Base-by-base conservation (phyloP, 306 rosid genomes). In the Pachyrhizus erosus region DNA sequence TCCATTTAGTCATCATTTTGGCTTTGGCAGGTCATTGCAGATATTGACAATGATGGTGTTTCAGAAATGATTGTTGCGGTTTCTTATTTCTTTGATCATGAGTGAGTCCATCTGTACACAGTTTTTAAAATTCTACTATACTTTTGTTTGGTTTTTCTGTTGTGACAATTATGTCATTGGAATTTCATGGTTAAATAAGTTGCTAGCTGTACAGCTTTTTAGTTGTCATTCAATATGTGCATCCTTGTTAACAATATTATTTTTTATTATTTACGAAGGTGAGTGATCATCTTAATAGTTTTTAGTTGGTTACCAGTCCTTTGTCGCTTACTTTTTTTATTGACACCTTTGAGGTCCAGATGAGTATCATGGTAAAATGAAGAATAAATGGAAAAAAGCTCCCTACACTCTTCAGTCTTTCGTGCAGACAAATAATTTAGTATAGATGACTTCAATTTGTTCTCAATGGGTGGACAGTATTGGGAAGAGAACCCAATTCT, bases 1-100 rank as follows among this genome's bases (percentile, higher is more conserved):
- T 68, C 24, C 37, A 46, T 76, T 42, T 73, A 24, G 26, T 73
- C 8, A 13, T 26, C 87, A 60, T 80, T 34, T 82, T 66, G 45
- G 37, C 60, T 83, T 84, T 83, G 12, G 84, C 86, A 96, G 99
- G 97, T 96, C 82, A 93, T 96, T 91, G 96, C 98, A 17, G 99
- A 93, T 83, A 93, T 96, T 68, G 99, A 96, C 87, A 96, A 92
- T 48, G 98, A 96, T 84, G 99, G 99, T 54, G 89, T 93, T 83
- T 87, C 91, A 29, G 99, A 96, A 87, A 93, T 96, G 99, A 73
- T 96, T 87, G 84, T 93, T 85, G 98, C 97, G 15, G 99, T 91
- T 84, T 93, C 99, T 65, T 92, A 96, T 87, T 96, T 96, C 85
- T 96, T 91, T 87, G 97, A 96, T 85, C 91, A 86, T 1, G 99